Evolutionary conservation across 306 rosid species (phyloP).

Genomic region (Medicago lupulina): DNA sequence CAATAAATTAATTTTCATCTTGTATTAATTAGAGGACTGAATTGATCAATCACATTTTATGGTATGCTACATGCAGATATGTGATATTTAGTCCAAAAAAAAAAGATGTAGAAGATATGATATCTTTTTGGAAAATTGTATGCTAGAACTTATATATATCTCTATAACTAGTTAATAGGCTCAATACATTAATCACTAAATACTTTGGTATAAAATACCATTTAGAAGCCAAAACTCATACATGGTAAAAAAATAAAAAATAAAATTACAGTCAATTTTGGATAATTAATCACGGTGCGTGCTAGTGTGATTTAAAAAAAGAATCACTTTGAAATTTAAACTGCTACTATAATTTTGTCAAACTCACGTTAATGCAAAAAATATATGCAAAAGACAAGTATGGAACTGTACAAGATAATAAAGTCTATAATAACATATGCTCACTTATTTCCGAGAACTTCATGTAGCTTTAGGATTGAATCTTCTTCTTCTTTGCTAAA

Average conservation of each 20-base stretch:
- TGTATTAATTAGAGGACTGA: background rate
- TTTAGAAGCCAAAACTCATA: background rate
- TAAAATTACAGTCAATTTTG: no score
- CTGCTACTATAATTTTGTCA: no score
- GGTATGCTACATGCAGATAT: background rate
- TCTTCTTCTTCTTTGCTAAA: conserved; percentile 86
- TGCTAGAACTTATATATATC: no score
- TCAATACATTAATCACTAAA: no score
- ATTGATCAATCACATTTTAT: conserved; percentile 9
- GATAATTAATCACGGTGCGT: no score
- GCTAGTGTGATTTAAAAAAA: no score
- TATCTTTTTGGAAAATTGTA: background rate
- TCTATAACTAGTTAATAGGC: no score
- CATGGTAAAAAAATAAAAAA: no score
- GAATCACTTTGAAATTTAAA: no score
- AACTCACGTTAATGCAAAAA: no score
- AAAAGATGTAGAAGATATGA: background rate
- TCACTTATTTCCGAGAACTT: conserved; percentile 86
- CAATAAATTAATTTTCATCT: background rate
- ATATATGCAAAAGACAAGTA: no score
- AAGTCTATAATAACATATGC: background rate
- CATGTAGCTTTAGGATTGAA: conserved; percentile 63
- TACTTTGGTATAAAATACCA: background rate
- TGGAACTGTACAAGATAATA: background rate
- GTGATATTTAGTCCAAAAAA: no score